phyloP scores from a whole-genome alignment of 106 monocot species.

The Phalaenopsis equestris region DNA sequence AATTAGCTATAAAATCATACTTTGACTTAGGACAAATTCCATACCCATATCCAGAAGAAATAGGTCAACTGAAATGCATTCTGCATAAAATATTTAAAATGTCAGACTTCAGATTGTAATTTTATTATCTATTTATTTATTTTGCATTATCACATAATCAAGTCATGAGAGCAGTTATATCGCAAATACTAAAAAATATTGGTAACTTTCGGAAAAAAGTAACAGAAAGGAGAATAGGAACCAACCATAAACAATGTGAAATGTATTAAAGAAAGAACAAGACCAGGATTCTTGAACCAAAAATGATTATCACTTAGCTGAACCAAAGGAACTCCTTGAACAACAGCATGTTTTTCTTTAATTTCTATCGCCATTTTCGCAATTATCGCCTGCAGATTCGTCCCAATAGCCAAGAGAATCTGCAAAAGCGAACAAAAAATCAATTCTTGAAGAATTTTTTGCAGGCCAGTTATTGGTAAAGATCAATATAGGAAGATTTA shows the following conservation, averaged over 20 bases:
- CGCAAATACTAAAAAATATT: not conserved
- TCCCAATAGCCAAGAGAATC: conserved; percentile 78
- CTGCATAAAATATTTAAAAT: conserved; percentile 36
- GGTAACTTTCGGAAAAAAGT: not conserved
- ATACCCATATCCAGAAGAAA: conserved; percentile 92
- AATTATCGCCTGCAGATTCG: conserved; percentile 84
- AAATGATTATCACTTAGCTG: conserved; percentile 67
- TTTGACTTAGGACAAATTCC: conserved; percentile 4
- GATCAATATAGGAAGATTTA: too few relatives aligned
- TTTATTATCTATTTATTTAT: too few relatives aligned
- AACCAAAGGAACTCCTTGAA: conserved; percentile 89
- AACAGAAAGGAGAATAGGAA: not conserved
- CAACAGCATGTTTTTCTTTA: conserved; percentile 57
- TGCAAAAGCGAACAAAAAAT: conserved; percentile 15
- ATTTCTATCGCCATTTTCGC: conserved; percentile 79
- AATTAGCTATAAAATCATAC: not conserved
- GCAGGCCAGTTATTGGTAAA: not conserved
- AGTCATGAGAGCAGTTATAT: not conserved
- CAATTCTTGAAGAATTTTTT: conserved; percentile 5
- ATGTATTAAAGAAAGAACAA: conserved; percentile 72
- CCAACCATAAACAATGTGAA: conserved; percentile 79
- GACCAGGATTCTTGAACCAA: conserved; percentile 65
- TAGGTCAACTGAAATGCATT: conserved; percentile 81
- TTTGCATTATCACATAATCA: too few relatives aligned
- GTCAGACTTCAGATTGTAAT: not conserved